Evolutionary conservation across 805 yeast genomes (phyloP).

Genomic region (Kazachstania martiniae): DNA sequence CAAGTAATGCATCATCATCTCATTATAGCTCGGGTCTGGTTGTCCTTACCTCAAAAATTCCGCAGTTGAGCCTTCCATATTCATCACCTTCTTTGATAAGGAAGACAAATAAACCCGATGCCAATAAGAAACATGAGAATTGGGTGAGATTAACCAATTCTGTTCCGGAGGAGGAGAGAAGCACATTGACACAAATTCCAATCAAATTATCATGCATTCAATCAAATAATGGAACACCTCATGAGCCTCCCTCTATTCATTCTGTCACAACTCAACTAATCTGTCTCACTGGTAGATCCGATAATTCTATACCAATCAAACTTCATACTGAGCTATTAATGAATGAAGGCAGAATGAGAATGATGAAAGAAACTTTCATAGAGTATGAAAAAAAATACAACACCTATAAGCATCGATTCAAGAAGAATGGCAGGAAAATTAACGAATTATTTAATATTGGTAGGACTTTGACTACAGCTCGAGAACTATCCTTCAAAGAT

Average conservation of each 20-base stretch:
- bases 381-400: slow-evolving; percentile 7
- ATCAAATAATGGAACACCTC: slow-evolving; percentile 22
- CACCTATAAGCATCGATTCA: slow-evolving; percentile 11
- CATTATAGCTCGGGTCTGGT: slow-evolving; percentile 22
- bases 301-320: slow-evolving; percentile 32
- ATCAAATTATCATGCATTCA: slow-evolving; percentile 26
- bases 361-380: slow-evolving; percentile 17
- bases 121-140: slow-evolving; percentile 27
- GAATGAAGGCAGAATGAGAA: slow-evolving; percentile 14
- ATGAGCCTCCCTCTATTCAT: slow-evolving; percentile 25
- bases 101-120: slow-evolving; percentile 28
- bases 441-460: slow-evolving; percentile 20
- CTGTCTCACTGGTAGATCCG: slow-evolving; percentile 28
- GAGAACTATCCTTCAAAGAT: slow-evolving; percentile 22
- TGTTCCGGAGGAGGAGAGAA: slow-evolving; percentile 23
- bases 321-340: slow-evolving; percentile 27
- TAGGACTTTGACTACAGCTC: slow-evolving; percentile 9
- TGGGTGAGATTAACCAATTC: slow-evolving; percentile 17
- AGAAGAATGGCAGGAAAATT: slow-evolving; percentile 12
- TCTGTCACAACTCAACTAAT: slow-evolving; percentile 24
- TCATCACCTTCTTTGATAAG: slow-evolving; percentile 29
- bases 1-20: slow-evolving; percentile 4
- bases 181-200: slow-evolving; percentile 17
- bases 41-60: slow-evolving; percentile 22
- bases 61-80: slow-evolving; percentile 30